A percentile compares a stretch with the other conserved stretches of the same genome.
phyloP scores from a whole-genome alignment of 2,329 filamentous ascomycete species.

The Calcarisporium arbuscula region DNA sequence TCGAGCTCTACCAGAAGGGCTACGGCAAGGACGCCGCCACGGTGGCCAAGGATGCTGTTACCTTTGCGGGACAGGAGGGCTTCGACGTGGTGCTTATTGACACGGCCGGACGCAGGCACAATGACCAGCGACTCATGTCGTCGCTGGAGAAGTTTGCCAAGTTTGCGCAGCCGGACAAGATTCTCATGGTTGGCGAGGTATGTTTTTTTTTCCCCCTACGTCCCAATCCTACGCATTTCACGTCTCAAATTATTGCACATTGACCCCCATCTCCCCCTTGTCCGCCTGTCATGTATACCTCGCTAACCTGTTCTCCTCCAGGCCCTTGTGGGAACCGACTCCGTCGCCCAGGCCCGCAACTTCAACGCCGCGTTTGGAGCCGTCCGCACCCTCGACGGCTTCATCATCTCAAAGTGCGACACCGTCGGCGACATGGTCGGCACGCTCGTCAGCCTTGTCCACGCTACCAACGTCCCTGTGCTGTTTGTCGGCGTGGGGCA shows the following conservation, averaged over 20 bases:
- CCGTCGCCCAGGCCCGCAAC: conserved; percentile 90
- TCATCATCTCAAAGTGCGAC: conserved; percentile 98
- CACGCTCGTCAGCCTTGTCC: conserved; percentile 92
- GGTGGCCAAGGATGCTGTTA: conserved; percentile 90
- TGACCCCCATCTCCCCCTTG: neutral
- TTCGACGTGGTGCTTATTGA: conserved; percentile 97
- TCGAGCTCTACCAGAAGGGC: conserved; percentile 93
- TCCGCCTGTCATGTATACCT: neutral
- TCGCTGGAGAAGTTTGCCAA: conserved; percentile 96
- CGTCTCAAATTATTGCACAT: neutral
- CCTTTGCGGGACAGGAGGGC: conserved; percentile 63
- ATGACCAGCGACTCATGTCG: conserved; percentile 93
- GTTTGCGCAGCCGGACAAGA: conserved; percentile 93
- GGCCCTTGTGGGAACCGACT: conserved; percentile 92
- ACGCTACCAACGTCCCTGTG: conserved; percentile 93
- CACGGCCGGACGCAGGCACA: conserved; percentile 89
- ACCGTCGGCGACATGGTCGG: conserved; percentile 99
- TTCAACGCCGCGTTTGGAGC: conserved; percentile 91
- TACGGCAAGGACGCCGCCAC: conserved; percentile 97
- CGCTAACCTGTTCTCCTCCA: conserved; percentile 17
- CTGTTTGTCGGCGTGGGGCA: conserved; percentile 77
- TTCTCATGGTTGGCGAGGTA: conserved; percentile 80
- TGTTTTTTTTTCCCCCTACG: conserved; percentile 8
- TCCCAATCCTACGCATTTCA: too few species aligned
- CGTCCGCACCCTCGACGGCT: conserved; percentile 78